Evolutionary conservation across 2,329 filamentous ascomycete genomes (phyloP), one percentile per base, ranked within the genome.

Genomic region (Didymella glomerata): DNA sequence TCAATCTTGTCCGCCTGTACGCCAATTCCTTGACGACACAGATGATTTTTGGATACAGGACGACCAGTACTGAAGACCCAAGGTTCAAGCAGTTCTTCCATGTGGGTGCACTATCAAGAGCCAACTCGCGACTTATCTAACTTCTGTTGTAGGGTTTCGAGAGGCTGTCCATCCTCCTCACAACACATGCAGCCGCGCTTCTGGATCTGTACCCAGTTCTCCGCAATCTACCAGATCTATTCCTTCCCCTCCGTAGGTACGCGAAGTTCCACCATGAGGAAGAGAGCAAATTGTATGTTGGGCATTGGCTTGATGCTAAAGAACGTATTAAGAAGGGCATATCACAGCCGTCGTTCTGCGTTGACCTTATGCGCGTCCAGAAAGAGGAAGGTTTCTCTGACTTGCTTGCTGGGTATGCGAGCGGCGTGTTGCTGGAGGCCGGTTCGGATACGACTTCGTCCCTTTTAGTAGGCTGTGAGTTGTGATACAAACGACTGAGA

Each of bases 361-460:
- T 68, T 8, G 69, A 69, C 24, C 27, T 75, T 2, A 59, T 65
- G 6, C 50, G 55, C 5, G 63, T 58, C 0, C 70, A 74, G 38
- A 48, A 68, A 2, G 42, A 65, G 13, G 52, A 68, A 16, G 48
- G 53, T 1, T 65, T 73, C 47, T 65, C 65, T 10, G 70, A 73
- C 45, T 44, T 51, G 4, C 60, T 65, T 1, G 68, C 69, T 0
- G 62, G 46, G 0, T 75, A 73, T 30, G 56, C 66, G 1, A 64
- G 60, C 28, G 71, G 71, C 10, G 65, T 65, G 0, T 52, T 75
- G 2, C 62, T 74, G 1, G 68, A 75, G 40, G 72, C 71, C 1
- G 74, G 74, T 1, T 66, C 67, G 1, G 72, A 76, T 11, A 76
- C 74, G 0, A 73, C 72, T 2, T 44, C 64, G 1, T 48, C 61